These are phyloP conservation scores for Solanum chilense DNA, from an alignment of 257 asterid species.

Conservation along the genomic window DNA sequence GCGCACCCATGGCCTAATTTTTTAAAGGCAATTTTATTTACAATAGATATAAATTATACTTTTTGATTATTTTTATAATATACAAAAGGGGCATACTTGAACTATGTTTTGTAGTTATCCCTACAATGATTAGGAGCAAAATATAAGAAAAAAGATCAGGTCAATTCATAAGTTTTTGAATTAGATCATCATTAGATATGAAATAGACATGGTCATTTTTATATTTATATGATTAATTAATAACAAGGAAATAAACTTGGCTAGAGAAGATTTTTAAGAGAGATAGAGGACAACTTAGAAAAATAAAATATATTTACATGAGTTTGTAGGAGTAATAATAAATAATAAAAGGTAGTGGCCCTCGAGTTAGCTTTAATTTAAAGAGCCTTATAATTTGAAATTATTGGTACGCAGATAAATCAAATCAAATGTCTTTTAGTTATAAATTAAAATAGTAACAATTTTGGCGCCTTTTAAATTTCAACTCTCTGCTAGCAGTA, in stretches of 20 bases:
- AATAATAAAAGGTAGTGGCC: not conserved
- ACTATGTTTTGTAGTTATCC: not conserved
- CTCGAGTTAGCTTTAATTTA: not conserved
- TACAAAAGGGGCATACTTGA: not conserved
- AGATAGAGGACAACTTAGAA: not conserved
- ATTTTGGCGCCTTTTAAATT: slow-evolving; percentile 17
- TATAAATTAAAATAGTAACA: not conserved
- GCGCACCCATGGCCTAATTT: not conserved
- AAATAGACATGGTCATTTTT: not conserved
- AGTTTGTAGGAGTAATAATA: not conserved
- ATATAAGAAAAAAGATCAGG: not conserved
- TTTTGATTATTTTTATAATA: not conserved
- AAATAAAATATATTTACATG: not conserved
- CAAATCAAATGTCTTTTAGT: not conserved
- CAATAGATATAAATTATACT: not conserved
- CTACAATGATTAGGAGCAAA: not conserved
- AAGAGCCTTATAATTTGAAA: not conserved
- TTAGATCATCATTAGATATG: not conserved
- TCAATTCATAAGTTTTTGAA: not conserved
- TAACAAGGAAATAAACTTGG: not conserved
- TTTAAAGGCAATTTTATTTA: not conserved
- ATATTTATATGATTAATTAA: not conserved
- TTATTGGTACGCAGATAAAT: not conserved
- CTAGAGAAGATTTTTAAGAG: not conserved
- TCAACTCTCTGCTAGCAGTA: not conserved